phyloP scores from a whole-genome alignment of 495 filamentous ascomycete genomes.

The Terfezia boudieri region DNA sequence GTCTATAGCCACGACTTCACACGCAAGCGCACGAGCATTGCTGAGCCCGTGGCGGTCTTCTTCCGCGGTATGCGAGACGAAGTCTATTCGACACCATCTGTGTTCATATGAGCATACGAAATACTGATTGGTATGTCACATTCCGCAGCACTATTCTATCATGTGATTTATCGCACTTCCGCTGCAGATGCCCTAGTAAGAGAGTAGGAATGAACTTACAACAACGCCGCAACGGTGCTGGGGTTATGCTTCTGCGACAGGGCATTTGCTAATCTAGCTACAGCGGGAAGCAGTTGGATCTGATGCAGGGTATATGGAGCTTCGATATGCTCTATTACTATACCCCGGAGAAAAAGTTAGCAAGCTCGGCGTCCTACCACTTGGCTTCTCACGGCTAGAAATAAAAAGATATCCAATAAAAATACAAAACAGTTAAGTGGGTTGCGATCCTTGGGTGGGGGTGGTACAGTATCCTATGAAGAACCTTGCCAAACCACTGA shows the following conservation, averaged over 20 bases:
- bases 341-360: too few species aligned
- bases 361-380: too few species aligned
- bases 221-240: conserved; percentile 15
- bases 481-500: not conserved
- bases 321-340: conserved; percentile 19
- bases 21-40: conserved; percentile 58
- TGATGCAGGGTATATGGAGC: conserved; percentile 2
- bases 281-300: not conserved
- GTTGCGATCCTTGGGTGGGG: too few species aligned
- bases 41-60: conserved; percentile 47
- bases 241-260: conserved; percentile 10
- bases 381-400: too few species aligned
- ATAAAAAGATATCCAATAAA: too few species aligned
- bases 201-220: conserved; percentile 5
- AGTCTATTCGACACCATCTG: conserved; percentile 10
- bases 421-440: too few species aligned
- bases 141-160: conserved; percentile 2
- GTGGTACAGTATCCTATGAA: not conserved
- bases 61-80: conserved; percentile 8
- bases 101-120: not conserved
- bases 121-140: not conserved
- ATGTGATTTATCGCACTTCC: not conserved
- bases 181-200: too few species aligned
- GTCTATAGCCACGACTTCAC: conserved; percentile 82
- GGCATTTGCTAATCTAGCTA: not conserved